These are phyloP conservation scores for Alisma plantagoaquatica DNA, from an alignment of 106 monocot species.

Conservation along the genomic window DNA sequence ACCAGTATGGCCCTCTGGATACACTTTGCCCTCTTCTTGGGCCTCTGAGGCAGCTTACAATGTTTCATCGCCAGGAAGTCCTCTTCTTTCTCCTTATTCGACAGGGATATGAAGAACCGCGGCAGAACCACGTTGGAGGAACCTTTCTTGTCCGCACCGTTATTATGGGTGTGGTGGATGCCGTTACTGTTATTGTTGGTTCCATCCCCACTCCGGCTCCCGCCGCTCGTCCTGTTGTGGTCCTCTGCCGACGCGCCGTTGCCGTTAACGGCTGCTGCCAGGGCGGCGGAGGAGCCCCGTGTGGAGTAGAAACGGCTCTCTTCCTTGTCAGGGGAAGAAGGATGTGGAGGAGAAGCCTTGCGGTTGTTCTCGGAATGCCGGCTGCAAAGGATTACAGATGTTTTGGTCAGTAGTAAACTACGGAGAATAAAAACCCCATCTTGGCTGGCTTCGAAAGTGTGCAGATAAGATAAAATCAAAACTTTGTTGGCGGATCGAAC, in stretches of 20 bases:
- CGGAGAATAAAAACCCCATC: no score
- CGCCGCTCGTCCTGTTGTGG: constrained; percentile 5
- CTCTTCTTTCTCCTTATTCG: constrained; percentile 98
- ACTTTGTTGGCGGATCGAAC: neutral
- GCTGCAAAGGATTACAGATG: no score
- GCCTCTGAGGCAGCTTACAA: constrained; percentile 92
- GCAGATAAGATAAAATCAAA: neutral
- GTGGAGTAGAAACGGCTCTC: constrained; percentile 77
- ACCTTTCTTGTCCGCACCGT: neutral
- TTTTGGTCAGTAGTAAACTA: no score
- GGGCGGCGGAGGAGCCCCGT: constrained; percentile 59
- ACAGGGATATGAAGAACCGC: constrained; percentile 79
- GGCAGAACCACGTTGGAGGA: constrained; percentile 48
- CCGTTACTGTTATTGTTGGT: constrained; percentile 7
- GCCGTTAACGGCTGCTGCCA: no score
- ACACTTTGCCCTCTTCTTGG: constrained; percentile 86
- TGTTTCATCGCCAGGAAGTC: constrained; percentile 98
- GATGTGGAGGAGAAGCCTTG: no score
- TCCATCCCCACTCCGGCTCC: neutral
- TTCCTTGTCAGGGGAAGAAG: constrained; percentile 79
- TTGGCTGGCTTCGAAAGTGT: no score
- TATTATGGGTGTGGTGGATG: no score
- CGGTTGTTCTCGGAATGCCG: no score
- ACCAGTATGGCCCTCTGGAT: constrained; percentile 74
- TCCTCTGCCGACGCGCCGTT: constrained; percentile 8